Percentiles rank a stretch among this genome's conserved stretches.
Evolutionary conservation across 2,329 filamentous ascomycete genomes (phyloP).

Genomic region (Arachnomyces sp.): DNA sequence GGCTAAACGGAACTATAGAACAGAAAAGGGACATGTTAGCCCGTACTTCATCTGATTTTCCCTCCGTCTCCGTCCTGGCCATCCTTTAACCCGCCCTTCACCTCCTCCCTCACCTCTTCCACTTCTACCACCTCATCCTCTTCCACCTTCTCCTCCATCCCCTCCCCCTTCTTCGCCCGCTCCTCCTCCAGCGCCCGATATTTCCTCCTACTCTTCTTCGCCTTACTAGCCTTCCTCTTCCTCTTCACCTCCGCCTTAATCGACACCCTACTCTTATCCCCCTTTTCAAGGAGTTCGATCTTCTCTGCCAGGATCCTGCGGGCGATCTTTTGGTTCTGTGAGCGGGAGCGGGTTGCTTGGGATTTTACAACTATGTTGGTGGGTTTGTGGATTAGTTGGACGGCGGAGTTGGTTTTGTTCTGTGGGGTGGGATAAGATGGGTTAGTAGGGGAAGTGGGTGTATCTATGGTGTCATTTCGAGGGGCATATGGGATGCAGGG

Average conservation of each 20-base stretch:
- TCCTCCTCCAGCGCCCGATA: constrained; percentile 31
- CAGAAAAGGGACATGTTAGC: too few species aligned
- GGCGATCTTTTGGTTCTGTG: constrained; percentile 81
- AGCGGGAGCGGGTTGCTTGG: constrained; percentile 78
- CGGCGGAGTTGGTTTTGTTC: constrained; percentile 96
- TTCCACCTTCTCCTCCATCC: constrained; percentile 9
- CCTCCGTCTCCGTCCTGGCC: constrained; percentile 1
- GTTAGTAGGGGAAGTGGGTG: not conserved
- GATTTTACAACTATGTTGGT: constrained; percentile 91
- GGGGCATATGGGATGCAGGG: not conserved
- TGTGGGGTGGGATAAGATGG: constrained; percentile 14
- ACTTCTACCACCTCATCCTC: constrained; percentile 11
- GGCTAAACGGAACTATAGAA: too few species aligned
- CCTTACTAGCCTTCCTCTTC: constrained; percentile 36
- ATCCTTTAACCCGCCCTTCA: constrained; percentile 7
- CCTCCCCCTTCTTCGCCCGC: constrained; percentile 21
- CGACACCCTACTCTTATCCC: constrained; percentile 62
- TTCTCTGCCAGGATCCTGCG: constrained; percentile 66
- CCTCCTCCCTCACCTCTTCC: constrained; percentile 10
- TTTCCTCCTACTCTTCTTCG: constrained; percentile 38
- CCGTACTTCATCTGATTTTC: not conserved
- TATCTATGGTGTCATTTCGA: not conserved
- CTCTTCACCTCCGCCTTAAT: constrained; percentile 85
- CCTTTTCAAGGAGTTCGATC: constrained; percentile 66
- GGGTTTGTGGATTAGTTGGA: constrained; percentile 82